Evolutionary conservation across 225 moss, liverwort and hornwort species (phyloP), one percentile per base, ranked within the genome.

Genomic region (Marchantia paleacea): DNA sequence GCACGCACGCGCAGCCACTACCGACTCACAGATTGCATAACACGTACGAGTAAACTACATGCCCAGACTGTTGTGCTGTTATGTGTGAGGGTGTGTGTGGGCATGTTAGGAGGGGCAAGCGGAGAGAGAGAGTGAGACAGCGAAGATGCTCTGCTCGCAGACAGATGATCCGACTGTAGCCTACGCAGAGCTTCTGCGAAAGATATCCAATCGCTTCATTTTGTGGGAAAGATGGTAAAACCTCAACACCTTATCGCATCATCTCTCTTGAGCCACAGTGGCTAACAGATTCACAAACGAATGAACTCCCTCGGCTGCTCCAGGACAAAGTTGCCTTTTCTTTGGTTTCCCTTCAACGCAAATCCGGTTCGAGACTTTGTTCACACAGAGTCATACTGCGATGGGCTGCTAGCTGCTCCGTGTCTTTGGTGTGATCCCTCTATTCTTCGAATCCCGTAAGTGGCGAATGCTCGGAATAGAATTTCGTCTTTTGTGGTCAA

Each of bases 1-100:
- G 68, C 68, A 68, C 68, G 68, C 68, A 68, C 29, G 68, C 29
- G 68, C 68, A 68, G 68, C 68, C 68, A 29, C 68, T 68, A 68
- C 68, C 15, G 62, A 68, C 29, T 68, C 68, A 31, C 28, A 29
- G 12, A 31, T 68, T 68, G 29, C 3, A 4, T 0, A 22, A 31
- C 29, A 68, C 16, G 68, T 68, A 68, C 68, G 12, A 68, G 68
- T 66, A 66, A 10, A 66, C 66, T 66, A 66, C 26, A 66, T 28
- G 66, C 7, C 3, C 68, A 68, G 68, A 30, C 62, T 16, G 62
- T 62, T 30, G 29, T 68, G 31, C 68, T 31, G 8, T 3, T 12
- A 0, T n/a, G 14, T 24, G 30, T 22, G 65, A 24, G 65, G 25
- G 11, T 10, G 65, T 24, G 57, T 57, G 19, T 57, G 13, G 57